Evolutionary conservation across 768 basidiomycete genomes (phyloP), one percentile per base, ranked within the genome.

Genomic region (Termitomyces sp.): DNA sequence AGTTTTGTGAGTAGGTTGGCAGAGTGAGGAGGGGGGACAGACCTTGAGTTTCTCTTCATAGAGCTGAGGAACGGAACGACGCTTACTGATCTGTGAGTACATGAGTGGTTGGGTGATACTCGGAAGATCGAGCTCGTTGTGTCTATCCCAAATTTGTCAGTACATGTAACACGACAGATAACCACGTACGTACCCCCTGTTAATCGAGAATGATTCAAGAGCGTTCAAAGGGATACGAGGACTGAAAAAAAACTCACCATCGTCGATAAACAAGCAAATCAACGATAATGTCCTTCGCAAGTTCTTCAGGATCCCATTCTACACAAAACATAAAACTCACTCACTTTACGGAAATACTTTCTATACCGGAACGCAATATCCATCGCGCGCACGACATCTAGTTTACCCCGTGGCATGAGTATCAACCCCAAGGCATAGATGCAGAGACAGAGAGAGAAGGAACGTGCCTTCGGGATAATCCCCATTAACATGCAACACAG

Each of bases 401-500:
- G 1, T 6, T 4, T 31, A 17, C 37, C 37, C 34, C 29, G 31
- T 7, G 46, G 29, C 15, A 32, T 17, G 11, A 45, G 15, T 11
- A 31, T 40, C 11, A 32, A 58, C 52, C 11, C 12, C 15, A 7
- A 11, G 20, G 38, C 46, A 47, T 32, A 12, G 32, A 51, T 52
- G 14, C 15, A 61, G 47, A 60, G 55, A 53, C 7, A 25, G 2
- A 12, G 29, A 9, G 17, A 49, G 76, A 7, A 12, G 15, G 11
- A 14, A 29, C 57, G 17, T 56, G 78, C 91, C 92, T 82, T 96
- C 93, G 0, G 93, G 92, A 70, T 89, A 77, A 71, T 97, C 95
- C 5, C 94, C 94, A 64, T 96, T 97, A 61, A 95, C 92, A 63
- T 96, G 95, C 20, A 96, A 71, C 4, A 96, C 85, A 1, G 94